Conservation (phyloP, 2,329 filamentous ascomycete genomes). For the Myrmaecium sp. region DNA sequence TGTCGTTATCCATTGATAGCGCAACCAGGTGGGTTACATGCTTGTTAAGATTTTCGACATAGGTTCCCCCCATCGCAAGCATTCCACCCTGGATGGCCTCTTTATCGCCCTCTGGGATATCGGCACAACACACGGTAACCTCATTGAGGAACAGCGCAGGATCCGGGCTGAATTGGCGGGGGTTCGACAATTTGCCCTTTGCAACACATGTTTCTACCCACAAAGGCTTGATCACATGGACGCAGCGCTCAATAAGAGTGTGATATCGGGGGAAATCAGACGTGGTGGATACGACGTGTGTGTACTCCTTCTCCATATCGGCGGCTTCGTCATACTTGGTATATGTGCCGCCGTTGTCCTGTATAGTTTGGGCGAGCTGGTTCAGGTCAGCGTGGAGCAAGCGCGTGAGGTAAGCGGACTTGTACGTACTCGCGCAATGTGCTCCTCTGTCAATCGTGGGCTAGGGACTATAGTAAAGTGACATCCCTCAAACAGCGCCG, state of each 20-base stretch:
- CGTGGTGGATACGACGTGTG: conserved; percentile 55
- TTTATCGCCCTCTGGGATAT: conserved; percentile 70
- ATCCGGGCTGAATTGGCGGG: conserved; percentile 78
- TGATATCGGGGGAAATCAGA: conserved; percentile 85
- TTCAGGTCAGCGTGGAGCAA: too few species aligned
- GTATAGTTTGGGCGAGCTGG: conserved; percentile 31
- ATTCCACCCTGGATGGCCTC: conserved; percentile 86
- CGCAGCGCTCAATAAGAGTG: conserved; percentile 55
- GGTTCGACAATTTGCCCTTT: conserved; percentile 54
- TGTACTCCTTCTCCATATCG: too few species aligned
- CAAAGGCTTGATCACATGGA: conserved; percentile 64
- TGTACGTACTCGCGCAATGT: conserved; percentile 12
- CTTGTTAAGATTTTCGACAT: conserved; percentile 53
- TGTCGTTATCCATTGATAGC: conserved; percentile 55
- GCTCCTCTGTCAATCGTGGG: conserved; percentile 14
- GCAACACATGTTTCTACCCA: conserved; percentile 63
- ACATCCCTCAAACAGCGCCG: conserved; percentile 21
- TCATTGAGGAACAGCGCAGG: conserved; percentile 79
- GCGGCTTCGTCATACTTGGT: too few species aligned
- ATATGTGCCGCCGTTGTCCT: conserved; percentile 31
- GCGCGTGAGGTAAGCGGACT: too few species aligned
- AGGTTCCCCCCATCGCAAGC: conserved; percentile 73
- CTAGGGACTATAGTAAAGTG: conserved; percentile 28
- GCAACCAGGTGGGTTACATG: conserved; percentile 81
- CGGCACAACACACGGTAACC: conserved; percentile 65